phyloP scores from a whole-genome alignment of 768 basidiomycete species.

The Suillus clintonianus region DNA sequence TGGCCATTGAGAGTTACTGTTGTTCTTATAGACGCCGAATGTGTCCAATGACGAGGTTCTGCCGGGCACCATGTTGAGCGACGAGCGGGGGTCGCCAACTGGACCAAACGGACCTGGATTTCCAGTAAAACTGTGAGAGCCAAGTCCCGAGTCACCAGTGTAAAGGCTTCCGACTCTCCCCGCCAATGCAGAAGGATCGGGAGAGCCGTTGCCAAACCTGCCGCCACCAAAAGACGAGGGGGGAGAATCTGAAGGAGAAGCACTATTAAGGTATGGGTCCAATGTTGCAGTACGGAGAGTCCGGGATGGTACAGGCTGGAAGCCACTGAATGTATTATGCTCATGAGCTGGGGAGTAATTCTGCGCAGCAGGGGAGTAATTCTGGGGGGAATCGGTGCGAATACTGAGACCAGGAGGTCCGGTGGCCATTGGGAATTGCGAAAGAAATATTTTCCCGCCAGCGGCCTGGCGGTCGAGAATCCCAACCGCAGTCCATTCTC shows the following conservation, averaged over 20 bases:
- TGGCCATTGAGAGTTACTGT: conserved; percentile 39
- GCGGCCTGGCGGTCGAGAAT: conserved; percentile 54
- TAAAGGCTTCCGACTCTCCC: conserved; percentile 44
- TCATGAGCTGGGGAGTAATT: conserved; percentile 43
- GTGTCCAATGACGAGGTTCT: conserved; percentile 40
- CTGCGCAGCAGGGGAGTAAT: conserved; percentile 39
- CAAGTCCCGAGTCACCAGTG: conserved; percentile 37
- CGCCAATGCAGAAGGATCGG: conserved; percentile 62
- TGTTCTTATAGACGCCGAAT: conserved; percentile 35
- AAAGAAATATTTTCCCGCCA: conserved; percentile 64
- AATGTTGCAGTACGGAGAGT: conserved; percentile 63
- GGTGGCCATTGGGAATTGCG: conserved; percentile 40
- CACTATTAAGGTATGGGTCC: conserved; percentile 52
- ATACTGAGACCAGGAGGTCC: conserved; percentile 58
- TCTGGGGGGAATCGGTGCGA: conserved; percentile 51
- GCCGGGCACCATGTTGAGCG: conserved; percentile 31
- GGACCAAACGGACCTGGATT: conserved; percentile 40
- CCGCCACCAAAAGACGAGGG: conserved; percentile 70
- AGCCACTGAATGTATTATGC: conserved; percentile 44
- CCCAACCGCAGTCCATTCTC: conserved; percentile 66
- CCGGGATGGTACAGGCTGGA: conserved; percentile 68
- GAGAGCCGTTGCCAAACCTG: conserved; percentile 66
- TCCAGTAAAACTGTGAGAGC: conserved; percentile 29
- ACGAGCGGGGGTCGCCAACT: conserved; percentile 38
- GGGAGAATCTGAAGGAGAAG: conserved; percentile 69